These are phyloP conservation scores for Tubosaeta sp. DNA, from an alignment of 768 basidiomycete species.

Conservation along the genomic window DNA sequence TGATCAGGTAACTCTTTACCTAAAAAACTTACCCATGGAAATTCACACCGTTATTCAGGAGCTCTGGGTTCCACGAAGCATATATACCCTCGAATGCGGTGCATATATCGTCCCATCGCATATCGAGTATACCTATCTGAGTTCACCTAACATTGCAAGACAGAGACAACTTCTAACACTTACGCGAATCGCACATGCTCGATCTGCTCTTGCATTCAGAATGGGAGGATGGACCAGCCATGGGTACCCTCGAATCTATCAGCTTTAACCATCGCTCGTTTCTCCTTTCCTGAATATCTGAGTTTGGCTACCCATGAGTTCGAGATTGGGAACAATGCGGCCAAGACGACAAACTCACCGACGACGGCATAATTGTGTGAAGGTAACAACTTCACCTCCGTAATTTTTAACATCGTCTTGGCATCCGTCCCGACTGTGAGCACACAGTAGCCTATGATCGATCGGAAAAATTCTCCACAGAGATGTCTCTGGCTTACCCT, in stretches of 20 bases:
- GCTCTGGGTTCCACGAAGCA: conserved; percentile 78
- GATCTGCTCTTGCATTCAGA: conserved; percentile 3
- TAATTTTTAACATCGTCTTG: conserved; percentile 36
- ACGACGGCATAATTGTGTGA: conserved; percentile 85
- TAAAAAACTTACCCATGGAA: conserved; percentile 63
- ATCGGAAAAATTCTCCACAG: neutral
- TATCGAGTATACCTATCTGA: conserved; percentile 43
- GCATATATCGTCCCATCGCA: conserved; percentile 78
- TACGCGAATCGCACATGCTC: conserved; percentile 26
- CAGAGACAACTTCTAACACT: neutral
- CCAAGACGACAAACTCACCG: conserved; percentile 39
- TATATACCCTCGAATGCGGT: conserved; percentile 76
- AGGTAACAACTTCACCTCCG: conserved; percentile 50
- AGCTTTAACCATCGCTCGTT: conserved; percentile 58
- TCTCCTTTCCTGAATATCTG: conserved; percentile 44
- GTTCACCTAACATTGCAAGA: neutral
- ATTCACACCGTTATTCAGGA: conserved; percentile 44
- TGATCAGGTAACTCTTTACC: neutral
- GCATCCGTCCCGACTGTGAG: conserved; percentile 77
- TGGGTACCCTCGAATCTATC: conserved; percentile 65
- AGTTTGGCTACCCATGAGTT: neutral
- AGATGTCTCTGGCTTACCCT: conserved; percentile 38
- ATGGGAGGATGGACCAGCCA: conserved; percentile 1
- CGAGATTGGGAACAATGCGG: neutral
- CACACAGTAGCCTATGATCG: conserved; percentile 58